phyloP scores from a whole-genome alignment of 1,284 basidiomycete genomes.

The Anthracocystis setariae region DNA sequence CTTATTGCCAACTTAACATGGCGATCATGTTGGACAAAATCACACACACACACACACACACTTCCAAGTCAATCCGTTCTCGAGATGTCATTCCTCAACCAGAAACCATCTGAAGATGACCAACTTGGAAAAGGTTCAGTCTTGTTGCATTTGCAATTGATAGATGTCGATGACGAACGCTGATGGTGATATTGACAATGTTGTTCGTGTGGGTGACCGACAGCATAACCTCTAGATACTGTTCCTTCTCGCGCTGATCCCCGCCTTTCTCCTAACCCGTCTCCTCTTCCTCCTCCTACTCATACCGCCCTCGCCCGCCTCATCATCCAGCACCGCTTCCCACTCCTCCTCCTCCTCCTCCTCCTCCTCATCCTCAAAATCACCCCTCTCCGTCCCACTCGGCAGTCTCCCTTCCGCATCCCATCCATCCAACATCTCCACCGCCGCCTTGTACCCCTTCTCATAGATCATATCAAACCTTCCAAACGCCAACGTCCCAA shows the following conservation, averaged over 20 bases:
- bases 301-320: conserved; percentile 3
- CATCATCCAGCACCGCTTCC: conserved; percentile 20
- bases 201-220: not conserved
- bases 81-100: too few species aligned
- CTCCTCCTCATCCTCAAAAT: conserved; percentile 19
- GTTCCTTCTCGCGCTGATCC: conserved; percentile 50
- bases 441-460: conserved; percentile 81
- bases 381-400: conserved; percentile 72
- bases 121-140: too few species aligned
- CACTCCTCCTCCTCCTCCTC: conserved; percentile 18
- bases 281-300: conserved; percentile 16
- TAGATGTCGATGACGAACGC: too few species aligned
- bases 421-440: conserved; percentile 80
- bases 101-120: too few species aligned
- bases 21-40: too few species aligned
- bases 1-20: too few species aligned
- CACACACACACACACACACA: too few species aligned
- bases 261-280: conserved; percentile 26
- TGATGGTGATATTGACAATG: too few species aligned
- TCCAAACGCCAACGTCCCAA: conserved; percentile 65
- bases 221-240: conserved; percentile 29
- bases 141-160: too few species aligned
- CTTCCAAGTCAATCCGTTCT: too few species aligned
- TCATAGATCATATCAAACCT: conserved; percentile 75
- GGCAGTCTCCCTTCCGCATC: conserved; percentile 84